Percentiles rank a stretch among this genome's conserved stretches.
Evolutionary conservation across 257 asterid species (phyloP).

Genomic region (Capsicum rhomboideum): DNA sequence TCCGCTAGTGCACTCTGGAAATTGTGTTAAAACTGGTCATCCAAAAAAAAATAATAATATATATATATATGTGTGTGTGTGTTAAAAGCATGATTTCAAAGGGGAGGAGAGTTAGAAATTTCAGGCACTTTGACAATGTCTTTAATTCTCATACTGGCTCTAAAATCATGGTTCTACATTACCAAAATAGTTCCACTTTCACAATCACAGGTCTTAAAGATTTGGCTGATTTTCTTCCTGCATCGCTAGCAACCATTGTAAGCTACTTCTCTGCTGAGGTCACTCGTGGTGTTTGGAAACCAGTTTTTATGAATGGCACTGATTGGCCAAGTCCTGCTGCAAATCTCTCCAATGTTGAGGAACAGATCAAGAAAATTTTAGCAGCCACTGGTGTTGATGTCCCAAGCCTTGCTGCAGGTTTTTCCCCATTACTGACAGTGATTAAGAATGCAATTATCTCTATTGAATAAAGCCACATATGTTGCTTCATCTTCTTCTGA

Average conservation of each 20-base stretch:
- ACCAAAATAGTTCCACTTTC: neutral
- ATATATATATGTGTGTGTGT: too few relatives aligned
- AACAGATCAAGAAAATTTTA: constrained; percentile 82
- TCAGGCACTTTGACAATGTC: neutral
- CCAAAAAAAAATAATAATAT: too few relatives aligned
- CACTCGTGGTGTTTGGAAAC: constrained; percentile 96
- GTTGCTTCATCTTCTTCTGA: neutral
- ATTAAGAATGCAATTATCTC: neutral
- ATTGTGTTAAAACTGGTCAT: too few relatives aligned
- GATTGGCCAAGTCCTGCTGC: constrained; percentile 99
- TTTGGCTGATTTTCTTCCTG: constrained; percentile 95
- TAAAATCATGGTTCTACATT: neutral
- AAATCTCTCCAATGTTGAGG: constrained; percentile 82
- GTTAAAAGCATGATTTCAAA: neutral
- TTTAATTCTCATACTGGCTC: neutral
- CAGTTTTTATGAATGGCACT: constrained; percentile 92
- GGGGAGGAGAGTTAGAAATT: neutral
- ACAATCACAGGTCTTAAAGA: constrained; percentile 72
- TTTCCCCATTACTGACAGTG: neutral
- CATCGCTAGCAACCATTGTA: constrained; percentile 88
- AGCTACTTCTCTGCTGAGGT: constrained; percentile 99
- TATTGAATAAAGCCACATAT: neutral
- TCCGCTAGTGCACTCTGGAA: too few relatives aligned
- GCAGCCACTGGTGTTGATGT: constrained; percentile 95
- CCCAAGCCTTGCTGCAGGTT: constrained; percentile 94